Conservation (phyloP, 1,284 basidiomycete genomes). For the Cronartium quercuum region DNA sequence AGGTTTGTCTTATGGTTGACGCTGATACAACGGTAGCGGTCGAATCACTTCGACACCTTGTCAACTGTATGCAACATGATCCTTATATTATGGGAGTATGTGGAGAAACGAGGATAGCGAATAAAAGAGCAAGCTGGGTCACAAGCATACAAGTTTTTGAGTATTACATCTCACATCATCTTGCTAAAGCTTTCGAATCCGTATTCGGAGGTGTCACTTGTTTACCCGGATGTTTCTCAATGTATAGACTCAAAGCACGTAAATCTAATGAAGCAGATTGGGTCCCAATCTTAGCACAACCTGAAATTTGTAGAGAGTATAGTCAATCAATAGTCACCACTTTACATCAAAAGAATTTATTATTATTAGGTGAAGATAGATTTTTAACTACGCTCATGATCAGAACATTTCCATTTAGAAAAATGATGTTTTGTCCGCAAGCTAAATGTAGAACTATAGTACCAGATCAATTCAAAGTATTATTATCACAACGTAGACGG, state of each 20-base stretch:
- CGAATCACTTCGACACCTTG: conserved; percentile 73
- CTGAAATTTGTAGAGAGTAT: conserved; percentile 95
- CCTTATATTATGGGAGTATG: conserved; percentile 98
- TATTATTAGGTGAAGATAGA: conserved; percentile 95
- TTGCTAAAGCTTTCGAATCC: conserved; percentile 96
- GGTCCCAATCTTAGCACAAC: conserved; percentile 94
- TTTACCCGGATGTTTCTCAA: conserved; percentile 97
- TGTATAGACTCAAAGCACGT: conserved; percentile 96
- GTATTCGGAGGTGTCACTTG: conserved; percentile 99
- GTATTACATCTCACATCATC: conserved; percentile 98
- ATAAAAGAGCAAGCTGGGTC: conserved; percentile 96
- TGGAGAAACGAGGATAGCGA: conserved; percentile 95
- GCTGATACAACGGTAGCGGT: conserved; percentile 92
- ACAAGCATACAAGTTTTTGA: conserved; percentile 83
- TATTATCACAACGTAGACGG: conserved; percentile 91
- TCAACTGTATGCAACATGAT: conserved; percentile 98
- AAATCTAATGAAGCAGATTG: conserved; percentile 83
- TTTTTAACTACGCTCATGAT: conserved; percentile 92
- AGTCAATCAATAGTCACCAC: conserved; percentile 88
- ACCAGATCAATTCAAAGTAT: conserved; percentile 85
- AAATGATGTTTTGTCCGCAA: conserved; percentile 99
- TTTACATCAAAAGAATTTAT: conserved; percentile 94
- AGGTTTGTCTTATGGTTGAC: conserved; percentile 97
- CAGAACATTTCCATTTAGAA: conserved; percentile 85
- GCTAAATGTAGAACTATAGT: conserved; percentile 91